Evolutionary conservation across 2,329 filamentous ascomycete species (phyloP), one percentile per base, ranked within the genome.

Genomic region (Diaporthe aspalathi): DNA sequence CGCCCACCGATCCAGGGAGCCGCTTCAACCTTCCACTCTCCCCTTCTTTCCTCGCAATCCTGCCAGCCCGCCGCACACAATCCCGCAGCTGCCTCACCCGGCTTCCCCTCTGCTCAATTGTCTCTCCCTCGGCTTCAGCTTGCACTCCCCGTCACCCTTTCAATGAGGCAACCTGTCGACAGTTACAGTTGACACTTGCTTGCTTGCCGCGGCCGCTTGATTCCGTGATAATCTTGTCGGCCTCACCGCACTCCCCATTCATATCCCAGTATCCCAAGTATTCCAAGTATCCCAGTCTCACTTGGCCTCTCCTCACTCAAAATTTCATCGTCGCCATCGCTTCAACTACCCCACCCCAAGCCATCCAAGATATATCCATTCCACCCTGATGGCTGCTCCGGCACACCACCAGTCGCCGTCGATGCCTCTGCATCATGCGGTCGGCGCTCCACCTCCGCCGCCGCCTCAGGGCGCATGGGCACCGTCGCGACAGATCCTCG

Each of bases 391-490:
- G 91, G 91, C 91, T 76, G 92, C 93, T 81, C 92, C 70, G 56
- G 71, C 71, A 54, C 71, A 93, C 77, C 93, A 95, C 79, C 91
- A 92, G 52, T 95, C 93, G 77, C 93, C 93, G 50, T 93, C 93
- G 80, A 92, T 95, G 83, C 88, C 89, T 77, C 86, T 90, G 85
- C 87, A 87, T 78, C 81, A 82, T 83, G 71, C 63, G n/a, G 71
- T 73, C 27, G 89, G 88, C 67, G 90, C 90, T 71, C 89, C 92
- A 24, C 88, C 87, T 73, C 89, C 90, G 85, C 73, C 87, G 83
- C 79, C 88, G 83, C 79, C 90, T 82, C 81, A 88, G 77, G 80
- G 84, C 73, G 84, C 82, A 76, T 89, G 89, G 76, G 85, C 88
- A 63, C 88, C 93, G 27, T 90, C 92, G 76, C 92, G 95, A 76